A percentile compares a stretch with the other conserved stretches of the same genome.
phyloP scores from a whole-genome alignment of 129 eudicot genomes.

The Centella asiatica region DNA sequence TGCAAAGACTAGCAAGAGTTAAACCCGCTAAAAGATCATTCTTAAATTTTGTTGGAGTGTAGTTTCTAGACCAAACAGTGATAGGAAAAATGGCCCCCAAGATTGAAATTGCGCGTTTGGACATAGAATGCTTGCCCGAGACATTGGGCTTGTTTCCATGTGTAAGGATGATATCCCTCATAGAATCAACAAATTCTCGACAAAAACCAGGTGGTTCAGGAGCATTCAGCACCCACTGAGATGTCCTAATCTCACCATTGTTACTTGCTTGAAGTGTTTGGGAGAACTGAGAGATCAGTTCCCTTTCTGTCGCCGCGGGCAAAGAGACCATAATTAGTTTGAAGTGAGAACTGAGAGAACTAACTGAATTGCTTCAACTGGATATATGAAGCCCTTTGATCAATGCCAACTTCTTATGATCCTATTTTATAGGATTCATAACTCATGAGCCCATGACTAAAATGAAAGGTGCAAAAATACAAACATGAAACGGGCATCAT shows the following conservation, averaged over 20 bases:
- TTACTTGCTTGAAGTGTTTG: conserved; percentile 31
- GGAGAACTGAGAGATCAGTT: conserved; percentile 31
- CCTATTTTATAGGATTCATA: not conserved
- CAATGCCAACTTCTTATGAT: not conserved
- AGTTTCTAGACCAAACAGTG: conserved; percentile 22
- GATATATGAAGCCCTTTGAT: not conserved
- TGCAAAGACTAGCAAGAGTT: conserved; percentile 43
- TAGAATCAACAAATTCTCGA: not conserved
- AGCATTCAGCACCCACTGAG: conserved; percentile 25
- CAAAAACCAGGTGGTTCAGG: conserved; percentile 26
- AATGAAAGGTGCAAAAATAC: too few species aligned
- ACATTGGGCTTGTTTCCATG: not conserved
- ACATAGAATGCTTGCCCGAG: conserved; percentile 1
- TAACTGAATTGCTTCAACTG: not conserved
- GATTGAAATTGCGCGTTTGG: not conserved
- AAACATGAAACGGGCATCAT: too few species aligned
- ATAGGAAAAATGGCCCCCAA: conserved; percentile 23
- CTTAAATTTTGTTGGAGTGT: conserved; percentile 23
- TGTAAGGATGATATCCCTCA: not conserved
- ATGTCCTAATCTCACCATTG: conserved; percentile 13
- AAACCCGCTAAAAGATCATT: conserved; percentile 35
- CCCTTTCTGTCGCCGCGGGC: conserved; percentile 8
- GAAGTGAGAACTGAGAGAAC: not conserved
- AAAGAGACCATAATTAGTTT: not conserved
- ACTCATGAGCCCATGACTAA: too few species aligned